phyloP scores from a whole-genome alignment of 805 yeast species.

The Candida oleophila region DNA sequence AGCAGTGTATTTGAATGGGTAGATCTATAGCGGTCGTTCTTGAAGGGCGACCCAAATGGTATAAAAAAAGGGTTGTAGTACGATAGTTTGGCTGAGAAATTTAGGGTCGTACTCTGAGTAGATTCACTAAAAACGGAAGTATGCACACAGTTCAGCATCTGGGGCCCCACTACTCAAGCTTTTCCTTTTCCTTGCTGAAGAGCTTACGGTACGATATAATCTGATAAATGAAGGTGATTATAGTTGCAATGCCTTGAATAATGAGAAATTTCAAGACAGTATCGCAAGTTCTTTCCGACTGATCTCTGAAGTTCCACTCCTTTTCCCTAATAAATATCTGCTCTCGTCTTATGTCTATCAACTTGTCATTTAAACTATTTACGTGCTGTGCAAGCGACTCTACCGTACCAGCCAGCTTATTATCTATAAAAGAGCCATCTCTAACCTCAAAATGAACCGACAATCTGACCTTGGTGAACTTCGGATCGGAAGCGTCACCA shows the following conservation, averaged over 20 bases:
- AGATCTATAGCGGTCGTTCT: no score
- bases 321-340: constrained; percentile 45
- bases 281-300: constrained; percentile 22
- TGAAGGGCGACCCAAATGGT: no score
- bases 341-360: constrained; percentile 60
- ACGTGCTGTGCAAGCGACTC: constrained; percentile 55
- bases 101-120: no score
- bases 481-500: constrained; percentile 16
- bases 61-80: no score
- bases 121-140: no score
- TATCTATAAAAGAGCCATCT: constrained; percentile 18
- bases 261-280: constrained; percentile 21
- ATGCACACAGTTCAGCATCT: no score
- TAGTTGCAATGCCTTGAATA: constrained; percentile 16
- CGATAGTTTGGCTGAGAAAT: no score
- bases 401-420: constrained; percentile 47
- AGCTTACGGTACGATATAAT: constrained; percentile 10
- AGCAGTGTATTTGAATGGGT: no score
- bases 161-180: not conserved
- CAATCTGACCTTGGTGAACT: constrained; percentile 19
- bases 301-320: constrained; percentile 24
- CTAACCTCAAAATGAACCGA: constrained; percentile 21
- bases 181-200: constrained; percentile 1
- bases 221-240: constrained; percentile 20
- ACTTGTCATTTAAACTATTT: constrained; percentile 53